These are phyloP conservation scores for Kandelia obovata DNA, from an alignment of 345 rosid genomes.

Conservation along the genomic window DNA sequence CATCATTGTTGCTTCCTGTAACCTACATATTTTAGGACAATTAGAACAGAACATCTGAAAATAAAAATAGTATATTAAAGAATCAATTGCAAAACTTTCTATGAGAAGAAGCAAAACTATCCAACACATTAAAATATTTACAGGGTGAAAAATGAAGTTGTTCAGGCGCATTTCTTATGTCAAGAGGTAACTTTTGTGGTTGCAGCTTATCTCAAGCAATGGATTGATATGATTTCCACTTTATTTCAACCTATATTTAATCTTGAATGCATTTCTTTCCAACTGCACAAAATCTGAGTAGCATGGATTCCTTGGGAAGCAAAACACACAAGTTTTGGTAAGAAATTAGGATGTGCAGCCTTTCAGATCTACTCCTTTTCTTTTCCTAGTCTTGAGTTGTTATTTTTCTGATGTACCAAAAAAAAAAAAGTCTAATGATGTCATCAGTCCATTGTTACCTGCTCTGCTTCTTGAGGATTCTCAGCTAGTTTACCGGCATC, in stretches of 20 bases:
- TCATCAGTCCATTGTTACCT: slow-evolving; percentile 25
- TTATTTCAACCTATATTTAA: too few species aligned
- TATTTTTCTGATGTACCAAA: too few species aligned
- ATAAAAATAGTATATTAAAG: background rate
- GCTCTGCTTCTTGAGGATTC: slow-evolving; percentile 21
- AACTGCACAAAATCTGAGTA: background rate
- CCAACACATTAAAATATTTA: background rate
- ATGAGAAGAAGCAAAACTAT: background rate
- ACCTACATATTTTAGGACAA: slow-evolving; percentile 36
- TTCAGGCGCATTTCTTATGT: background rate
- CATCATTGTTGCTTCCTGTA: slow-evolving; percentile 28
- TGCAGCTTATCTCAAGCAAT: background rate
- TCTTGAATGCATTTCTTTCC: background rate
- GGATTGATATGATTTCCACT: too few species aligned
- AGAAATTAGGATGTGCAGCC: background rate
- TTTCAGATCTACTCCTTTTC: too few species aligned
- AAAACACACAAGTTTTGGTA: background rate
- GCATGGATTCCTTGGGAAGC: background rate
- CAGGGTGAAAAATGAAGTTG: background rate
- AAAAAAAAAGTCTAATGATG: too few species aligned
- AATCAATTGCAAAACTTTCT: background rate
- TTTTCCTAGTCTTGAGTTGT: background rate
- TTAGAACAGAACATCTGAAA: background rate
- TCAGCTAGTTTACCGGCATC: slow-evolving; percentile 24
- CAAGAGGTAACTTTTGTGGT: background rate